These are phyloP conservation scores for Pythium vanterpoolii DNA, from an alignment of 352 stramenopile genomes.

Conservation along the genomic window DNA sequence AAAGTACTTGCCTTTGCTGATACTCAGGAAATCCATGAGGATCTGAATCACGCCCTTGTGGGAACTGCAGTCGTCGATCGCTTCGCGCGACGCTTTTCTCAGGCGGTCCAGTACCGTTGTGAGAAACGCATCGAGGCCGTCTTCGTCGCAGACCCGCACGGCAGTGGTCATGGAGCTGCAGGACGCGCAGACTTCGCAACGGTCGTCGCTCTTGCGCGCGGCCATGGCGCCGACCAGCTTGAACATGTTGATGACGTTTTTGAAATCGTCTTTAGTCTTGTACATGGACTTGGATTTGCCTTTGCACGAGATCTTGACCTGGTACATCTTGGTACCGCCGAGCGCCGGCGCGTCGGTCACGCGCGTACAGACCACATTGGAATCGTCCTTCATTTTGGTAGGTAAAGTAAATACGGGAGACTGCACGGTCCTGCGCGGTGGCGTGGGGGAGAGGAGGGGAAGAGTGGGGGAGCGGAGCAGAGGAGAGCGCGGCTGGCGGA, in stretches of 20 bases:
- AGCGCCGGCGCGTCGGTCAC: conserved; percentile 67
- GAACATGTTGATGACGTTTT: conserved; percentile 80
- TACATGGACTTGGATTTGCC: conserved; percentile 73
- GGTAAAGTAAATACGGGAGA: conserved; percentile 26
- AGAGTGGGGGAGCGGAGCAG: not conserved
- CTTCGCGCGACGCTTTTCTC: conserved; percentile 34
- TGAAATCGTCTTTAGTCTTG: conserved; percentile 85
- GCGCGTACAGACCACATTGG: conserved; percentile 39
- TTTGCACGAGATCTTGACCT: conserved; percentile 75
- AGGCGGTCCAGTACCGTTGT: conserved; percentile 49
- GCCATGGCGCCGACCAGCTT: conserved; percentile 70
- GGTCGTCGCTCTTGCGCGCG: conserved; percentile 41
- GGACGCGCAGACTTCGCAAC: conserved; percentile 49
- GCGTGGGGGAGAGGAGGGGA: not conserved
- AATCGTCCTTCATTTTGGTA: conserved; percentile 41
- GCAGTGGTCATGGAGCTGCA: conserved; percentile 39
- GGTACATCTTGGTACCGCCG: conserved; percentile 76
- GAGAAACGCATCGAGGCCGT: conserved; percentile 59
- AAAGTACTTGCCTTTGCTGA: conserved; percentile 77
- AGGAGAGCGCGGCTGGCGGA: conserved; percentile 10
- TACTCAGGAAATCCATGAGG: conserved; percentile 81
- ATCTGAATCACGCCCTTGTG: conserved; percentile 81
- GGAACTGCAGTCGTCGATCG: conserved; percentile 51
- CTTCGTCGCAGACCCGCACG: conserved; percentile 48
- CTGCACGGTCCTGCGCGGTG: conserved; percentile 4